Percentiles rank a stretch among this genome's conserved stretches.
Evolutionary conservation across 176 grass and related monocot species (phyloP).

Genomic region (Neostapfia colusana): DNA sequence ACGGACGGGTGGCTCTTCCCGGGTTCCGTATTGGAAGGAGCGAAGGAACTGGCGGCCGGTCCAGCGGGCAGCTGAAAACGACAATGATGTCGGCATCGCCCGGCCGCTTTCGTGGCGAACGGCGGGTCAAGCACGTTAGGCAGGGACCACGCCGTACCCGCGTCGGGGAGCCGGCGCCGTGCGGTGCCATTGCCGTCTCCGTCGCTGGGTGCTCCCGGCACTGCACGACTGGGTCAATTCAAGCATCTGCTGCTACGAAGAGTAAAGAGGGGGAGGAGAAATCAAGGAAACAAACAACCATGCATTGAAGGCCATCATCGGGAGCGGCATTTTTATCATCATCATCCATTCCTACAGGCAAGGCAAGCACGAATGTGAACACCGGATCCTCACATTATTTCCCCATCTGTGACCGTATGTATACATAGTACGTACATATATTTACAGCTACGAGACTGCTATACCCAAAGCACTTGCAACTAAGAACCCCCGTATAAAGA

Average conservation of each 20-base stretch:
- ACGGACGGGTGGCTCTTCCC: background rate
- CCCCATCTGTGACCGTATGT: slow-evolving; percentile 41
- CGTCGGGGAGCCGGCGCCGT: background rate
- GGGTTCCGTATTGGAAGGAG: slow-evolving; percentile 21
- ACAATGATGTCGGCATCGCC: background rate
- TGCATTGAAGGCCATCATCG: slow-evolving; percentile 3
- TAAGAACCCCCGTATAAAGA: background rate
- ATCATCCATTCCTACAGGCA: slow-evolving; percentile 43
- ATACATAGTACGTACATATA: slow-evolving; percentile 16
- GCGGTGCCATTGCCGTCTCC: background rate
- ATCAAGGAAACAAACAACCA: background rate
- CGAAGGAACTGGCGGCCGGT: background rate
- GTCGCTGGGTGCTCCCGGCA: background rate
- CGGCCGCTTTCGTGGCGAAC: slow-evolving; percentile 21
- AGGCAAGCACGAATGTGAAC: slow-evolving; percentile 44
- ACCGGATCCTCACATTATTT: background rate
- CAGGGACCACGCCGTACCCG: slow-evolving; percentile 23
- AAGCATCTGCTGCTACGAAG: background rate
- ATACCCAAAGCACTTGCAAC: slow-evolving; percentile 30
- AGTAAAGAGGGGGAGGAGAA: background rate
- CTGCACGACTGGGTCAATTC: background rate
- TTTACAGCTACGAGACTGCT: background rate
- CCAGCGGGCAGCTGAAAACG: background rate
- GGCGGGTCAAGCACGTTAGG: slow-evolving; percentile 50
- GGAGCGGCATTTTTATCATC: slow-evolving; percentile 5